These are phyloP conservation scores for Neonectria punicea DNA, from an alignment of 2,329 filamentous ascomycete genomes.

Conservation along the genomic window DNA sequence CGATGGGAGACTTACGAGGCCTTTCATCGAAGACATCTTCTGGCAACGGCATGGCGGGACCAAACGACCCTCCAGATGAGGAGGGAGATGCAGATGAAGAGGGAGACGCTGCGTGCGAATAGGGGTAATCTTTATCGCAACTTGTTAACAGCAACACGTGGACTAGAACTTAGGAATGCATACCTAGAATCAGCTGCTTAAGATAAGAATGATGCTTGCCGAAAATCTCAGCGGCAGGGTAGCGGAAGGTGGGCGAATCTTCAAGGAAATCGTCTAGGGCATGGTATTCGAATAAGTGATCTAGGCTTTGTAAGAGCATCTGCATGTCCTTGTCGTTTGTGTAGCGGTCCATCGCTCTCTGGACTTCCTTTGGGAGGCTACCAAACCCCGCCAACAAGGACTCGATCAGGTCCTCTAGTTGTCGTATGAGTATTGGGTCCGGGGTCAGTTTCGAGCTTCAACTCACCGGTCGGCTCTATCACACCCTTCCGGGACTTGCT, in stretches of 20 bases:
- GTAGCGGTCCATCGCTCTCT: constrained; percentile 25
- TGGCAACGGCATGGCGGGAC: background rate
- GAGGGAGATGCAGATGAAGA: background rate
- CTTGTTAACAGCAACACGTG: background rate
- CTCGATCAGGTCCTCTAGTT: constrained; percentile 25
- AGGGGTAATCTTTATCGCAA: background rate
- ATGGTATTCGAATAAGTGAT: constrained; percentile 19
- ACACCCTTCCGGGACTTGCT: background rate
- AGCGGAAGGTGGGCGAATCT: constrained; percentile 23
- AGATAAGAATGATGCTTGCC: constrained; percentile 29
- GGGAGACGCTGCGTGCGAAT: background rate
- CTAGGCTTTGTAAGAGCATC: constrained; percentile 27
- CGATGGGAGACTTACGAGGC: background rate
- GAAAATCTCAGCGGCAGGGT: constrained; percentile 33
- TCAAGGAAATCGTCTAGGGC: constrained; percentile 37
- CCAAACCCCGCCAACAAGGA: constrained; percentile 26
- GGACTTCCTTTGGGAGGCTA: constrained; percentile 28
- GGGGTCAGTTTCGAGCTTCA: background rate
- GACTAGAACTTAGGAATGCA: background rate
- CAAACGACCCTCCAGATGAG: background rate
- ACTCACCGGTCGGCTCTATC: background rate
- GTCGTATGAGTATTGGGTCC: constrained; percentile 6
- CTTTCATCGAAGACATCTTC: background rate
- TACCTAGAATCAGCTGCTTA: background rate
- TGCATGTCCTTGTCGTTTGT: constrained; percentile 5